Conservation (phyloP, 331 rosid species). For the Cydonia oblonga region DNA sequence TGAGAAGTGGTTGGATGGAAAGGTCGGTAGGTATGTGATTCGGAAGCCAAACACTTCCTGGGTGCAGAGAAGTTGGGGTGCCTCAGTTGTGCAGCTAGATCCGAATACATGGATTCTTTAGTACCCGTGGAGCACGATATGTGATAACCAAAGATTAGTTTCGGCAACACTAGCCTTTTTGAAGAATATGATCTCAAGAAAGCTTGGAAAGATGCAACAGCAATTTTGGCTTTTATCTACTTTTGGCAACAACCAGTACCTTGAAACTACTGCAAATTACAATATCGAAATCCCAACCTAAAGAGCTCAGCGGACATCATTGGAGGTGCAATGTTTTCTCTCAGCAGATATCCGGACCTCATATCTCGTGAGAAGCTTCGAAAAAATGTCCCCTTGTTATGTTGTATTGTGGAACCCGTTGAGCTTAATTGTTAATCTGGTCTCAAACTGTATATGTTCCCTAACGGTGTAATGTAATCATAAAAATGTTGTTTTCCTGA, state of each 20-base stretch:
- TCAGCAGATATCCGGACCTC: constrained; percentile 23
- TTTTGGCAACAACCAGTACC: constrained; percentile 13
- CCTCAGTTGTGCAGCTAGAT: constrained; percentile 70
- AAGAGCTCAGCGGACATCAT: constrained; percentile 6
- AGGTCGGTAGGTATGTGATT: constrained; percentile 35
- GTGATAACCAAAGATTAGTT: constrained; percentile 33
- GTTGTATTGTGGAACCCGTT: neutral
- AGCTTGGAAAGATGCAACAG: constrained; percentile 30
- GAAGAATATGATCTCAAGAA: constrained; percentile 26
- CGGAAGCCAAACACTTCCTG: constrained; percentile 59
- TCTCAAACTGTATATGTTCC: constrained; percentile 4
- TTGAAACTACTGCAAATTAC: constrained; percentile 4
- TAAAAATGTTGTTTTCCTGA: neutral
- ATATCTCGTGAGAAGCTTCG: constrained; percentile 59
- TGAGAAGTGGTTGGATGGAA: constrained; percentile 69
- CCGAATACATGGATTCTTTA: constrained; percentile 78
- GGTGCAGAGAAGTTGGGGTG: constrained; percentile 57
- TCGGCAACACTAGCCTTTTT: constrained; percentile 33
- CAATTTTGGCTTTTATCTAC: constrained; percentile 34
- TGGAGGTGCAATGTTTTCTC: constrained; percentile 3
- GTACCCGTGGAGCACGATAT: constrained; percentile 43
- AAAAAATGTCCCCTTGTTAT: neutral
- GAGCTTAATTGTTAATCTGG: neutral
- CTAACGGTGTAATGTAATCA: neutral
- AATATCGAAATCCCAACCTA: constrained; percentile 48